A percentile compares a stretch with the other conserved stretches of the same genome.
These are phyloP conservation scores for Triticum monococcum DNA, from an alignment of 176 grass and related monocot genomes.

Conservation along the genomic window DNA sequence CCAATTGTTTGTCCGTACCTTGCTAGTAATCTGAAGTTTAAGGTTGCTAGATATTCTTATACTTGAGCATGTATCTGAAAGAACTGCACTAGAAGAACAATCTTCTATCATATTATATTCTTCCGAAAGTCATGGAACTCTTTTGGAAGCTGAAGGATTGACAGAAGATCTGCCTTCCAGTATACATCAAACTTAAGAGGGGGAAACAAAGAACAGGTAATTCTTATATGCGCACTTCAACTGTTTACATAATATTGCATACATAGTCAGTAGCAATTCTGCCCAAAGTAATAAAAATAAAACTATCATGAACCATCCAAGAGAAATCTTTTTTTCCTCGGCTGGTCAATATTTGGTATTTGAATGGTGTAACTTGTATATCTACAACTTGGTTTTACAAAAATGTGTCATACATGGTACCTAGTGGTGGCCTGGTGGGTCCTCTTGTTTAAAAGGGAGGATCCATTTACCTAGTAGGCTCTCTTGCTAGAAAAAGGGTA, in stretches of 20 bases:
- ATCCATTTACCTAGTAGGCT: neutral
- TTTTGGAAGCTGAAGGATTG: neutral
- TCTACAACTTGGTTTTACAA: conserved; percentile 25
- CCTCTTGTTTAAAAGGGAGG: conserved; percentile 12
- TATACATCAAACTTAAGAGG: conserved; percentile 16
- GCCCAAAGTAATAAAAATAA: neutral
- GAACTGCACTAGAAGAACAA: neutral
- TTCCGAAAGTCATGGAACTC: neutral
- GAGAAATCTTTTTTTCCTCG: neutral
- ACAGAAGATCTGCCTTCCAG: conserved; percentile 13
- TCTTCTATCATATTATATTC: neutral
- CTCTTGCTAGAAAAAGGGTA: neutral
- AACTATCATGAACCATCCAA: conserved; percentile 7
- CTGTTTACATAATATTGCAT: conserved; percentile 24
- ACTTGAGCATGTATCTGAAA: conserved; percentile 12
- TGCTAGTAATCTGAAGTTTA: conserved; percentile 12
- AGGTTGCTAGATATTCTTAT: conserved; percentile 15
- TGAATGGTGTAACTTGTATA: conserved; percentile 20
- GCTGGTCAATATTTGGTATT: neutral
- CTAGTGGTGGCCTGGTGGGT: neutral
- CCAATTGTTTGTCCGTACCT: neutral
- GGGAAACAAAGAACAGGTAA: conserved; percentile 18
- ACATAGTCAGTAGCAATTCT: conserved; percentile 9
- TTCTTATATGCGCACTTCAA: conserved; percentile 31
- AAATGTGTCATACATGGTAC: conserved; percentile 10